These are phyloP conservation scores for Coniochaeta sp. DNA, from an alignment of 2,329 filamentous ascomycete species.

Conservation along the genomic window DNA sequence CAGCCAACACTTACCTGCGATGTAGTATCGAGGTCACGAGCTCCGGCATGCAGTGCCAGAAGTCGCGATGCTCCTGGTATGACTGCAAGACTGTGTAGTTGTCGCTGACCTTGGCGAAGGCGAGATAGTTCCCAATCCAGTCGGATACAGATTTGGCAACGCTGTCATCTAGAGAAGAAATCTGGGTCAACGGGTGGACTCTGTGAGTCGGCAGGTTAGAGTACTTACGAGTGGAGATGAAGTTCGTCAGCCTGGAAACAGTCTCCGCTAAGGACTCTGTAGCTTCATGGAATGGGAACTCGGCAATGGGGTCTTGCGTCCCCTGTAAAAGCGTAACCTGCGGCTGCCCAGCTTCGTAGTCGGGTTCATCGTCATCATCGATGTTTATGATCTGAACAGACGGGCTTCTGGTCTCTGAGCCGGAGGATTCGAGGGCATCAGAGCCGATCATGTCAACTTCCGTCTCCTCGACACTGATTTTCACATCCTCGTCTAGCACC, in stretches of 20 bases:
- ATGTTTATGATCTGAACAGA: constrained; percentile 35
- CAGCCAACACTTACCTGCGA: constrained; percentile 11
- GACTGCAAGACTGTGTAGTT: constrained; percentile 31
- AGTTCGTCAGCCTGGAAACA: constrained; percentile 17
- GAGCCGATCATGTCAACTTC: constrained; percentile 30
- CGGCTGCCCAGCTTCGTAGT: constrained; percentile 11
- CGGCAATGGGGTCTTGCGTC: constrained; percentile 31
- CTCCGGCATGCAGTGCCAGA: constrained; percentile 48
- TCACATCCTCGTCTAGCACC: constrained; percentile 22
- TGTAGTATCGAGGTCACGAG: constrained; percentile 30
- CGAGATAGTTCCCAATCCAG: constrained; percentile 45
- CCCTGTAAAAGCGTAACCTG: constrained; percentile 16
- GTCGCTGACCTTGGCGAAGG: constrained; percentile 27
- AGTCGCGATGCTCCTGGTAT: constrained; percentile 33
- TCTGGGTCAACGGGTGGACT: neutral
- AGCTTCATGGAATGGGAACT: constrained; percentile 37
- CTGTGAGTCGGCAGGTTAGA: constrained; percentile 1
- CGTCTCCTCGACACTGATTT: constrained; percentile 37
- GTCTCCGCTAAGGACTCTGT: constrained; percentile 20
- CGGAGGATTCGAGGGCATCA: constrained; percentile 23
- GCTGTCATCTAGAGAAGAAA: constrained; percentile 30
- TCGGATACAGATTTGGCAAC: constrained; percentile 35
- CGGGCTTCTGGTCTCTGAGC: constrained; percentile 34
- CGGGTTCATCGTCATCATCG: constrained; percentile 28
- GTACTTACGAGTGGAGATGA: constrained; percentile 16